A percentile compares a stretch with the other conserved stretches of the same genome.
phyloP scores from a whole-genome alignment of 768 basidiomycete species.

The Kondoa malvinella region DNA sequence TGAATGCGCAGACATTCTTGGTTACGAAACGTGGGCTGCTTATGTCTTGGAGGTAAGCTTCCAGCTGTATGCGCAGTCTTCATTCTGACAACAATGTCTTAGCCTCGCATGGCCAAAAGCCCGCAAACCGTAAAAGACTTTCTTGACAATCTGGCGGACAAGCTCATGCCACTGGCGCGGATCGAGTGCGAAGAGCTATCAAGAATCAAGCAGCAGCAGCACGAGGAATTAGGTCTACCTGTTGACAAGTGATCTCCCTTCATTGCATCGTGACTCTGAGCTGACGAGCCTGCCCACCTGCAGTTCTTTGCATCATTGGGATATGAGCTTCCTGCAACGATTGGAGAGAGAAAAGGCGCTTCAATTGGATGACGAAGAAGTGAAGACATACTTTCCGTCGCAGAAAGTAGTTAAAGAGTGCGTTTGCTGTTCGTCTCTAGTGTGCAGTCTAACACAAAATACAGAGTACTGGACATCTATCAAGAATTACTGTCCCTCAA shows the following conservation, averaged over 20 bases:
- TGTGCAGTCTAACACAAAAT: too few relatives aligned
- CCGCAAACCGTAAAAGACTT: constrained; percentile 50
- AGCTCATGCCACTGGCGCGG: constrained; percentile 53
- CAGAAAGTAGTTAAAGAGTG: constrained; percentile 61
- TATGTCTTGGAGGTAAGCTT: constrained; percentile 50
- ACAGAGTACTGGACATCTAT: constrained; percentile 66
- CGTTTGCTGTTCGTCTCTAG: too few relatives aligned
- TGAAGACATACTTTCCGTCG: constrained; percentile 83
- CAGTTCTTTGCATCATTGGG: neutral
- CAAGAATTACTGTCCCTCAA: constrained; percentile 63
- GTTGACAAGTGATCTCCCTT: constrained; percentile 50
- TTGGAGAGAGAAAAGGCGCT: constrained; percentile 51
- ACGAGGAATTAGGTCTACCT: constrained; percentile 42
- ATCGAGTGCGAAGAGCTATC: constrained; percentile 56
- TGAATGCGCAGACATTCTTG: constrained; percentile 48
- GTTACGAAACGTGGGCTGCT: constrained; percentile 67
- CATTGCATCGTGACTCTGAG: too few relatives aligned
- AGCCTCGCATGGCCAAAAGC: constrained; percentile 43
- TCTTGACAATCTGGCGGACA: constrained; percentile 54
- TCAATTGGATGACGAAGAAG: constrained; percentile 49
- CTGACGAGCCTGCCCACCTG: too few relatives aligned
- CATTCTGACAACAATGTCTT: too few relatives aligned
- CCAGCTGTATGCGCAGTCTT: too few relatives aligned
- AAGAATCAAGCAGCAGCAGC: constrained; percentile 57
- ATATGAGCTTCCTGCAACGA: constrained; percentile 27